Base-by-base conservation (phyloP, 352 stramenopile genomes). In the Pythium dissotocum region DNA sequence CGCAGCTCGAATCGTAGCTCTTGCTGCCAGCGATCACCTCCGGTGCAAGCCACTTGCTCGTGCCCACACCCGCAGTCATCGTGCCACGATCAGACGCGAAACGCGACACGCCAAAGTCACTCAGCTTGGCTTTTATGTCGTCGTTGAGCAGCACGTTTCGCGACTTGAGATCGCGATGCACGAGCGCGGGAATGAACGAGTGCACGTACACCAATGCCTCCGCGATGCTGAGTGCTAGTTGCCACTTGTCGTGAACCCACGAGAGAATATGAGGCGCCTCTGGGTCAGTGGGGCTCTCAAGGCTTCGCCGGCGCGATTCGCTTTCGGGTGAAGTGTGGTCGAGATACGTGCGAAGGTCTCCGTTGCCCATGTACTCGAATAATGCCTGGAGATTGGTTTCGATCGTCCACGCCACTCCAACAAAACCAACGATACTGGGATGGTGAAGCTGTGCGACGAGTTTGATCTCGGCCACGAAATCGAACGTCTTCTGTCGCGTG, bases 401-500 rank as follows among this genome's bases (percentile, higher is more conserved):
- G 24, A 81, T 71, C 1, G 70, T 87, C 83, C 83, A 91, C 1
- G 84, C 87, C 3, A 77, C 83, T 0, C 87, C 86, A 2, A 93
- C 64, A 8, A 95, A 75, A 44, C 73, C 67, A 7, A 95, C 71
- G 63, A 95, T 85, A 36, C 78, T 80, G 10, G 83, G 75, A 32
- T 94, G 87, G 16, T 88, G 71, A 3, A 94, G 72, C 30, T 67
- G 63, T 0, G 80, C 70, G 2, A 88, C 75, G 49, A 96, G 72
- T 48, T 89, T 90, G 71, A 94, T 89, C 63, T 95, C 88, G 6
- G 67, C 70, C 12, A 91, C 66, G 21, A 95, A 94, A 13, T 57
- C 63, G 8, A 79, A 68, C 0, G 71, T 85, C 13, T 72, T 67
- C n/a, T 79, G 63, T 4, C 69, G 70, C 10, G 76, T 87, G 7